Conservation (phyloP, 495 filamentous ascomycete species). For the Penicillium pancosmium region DNA sequence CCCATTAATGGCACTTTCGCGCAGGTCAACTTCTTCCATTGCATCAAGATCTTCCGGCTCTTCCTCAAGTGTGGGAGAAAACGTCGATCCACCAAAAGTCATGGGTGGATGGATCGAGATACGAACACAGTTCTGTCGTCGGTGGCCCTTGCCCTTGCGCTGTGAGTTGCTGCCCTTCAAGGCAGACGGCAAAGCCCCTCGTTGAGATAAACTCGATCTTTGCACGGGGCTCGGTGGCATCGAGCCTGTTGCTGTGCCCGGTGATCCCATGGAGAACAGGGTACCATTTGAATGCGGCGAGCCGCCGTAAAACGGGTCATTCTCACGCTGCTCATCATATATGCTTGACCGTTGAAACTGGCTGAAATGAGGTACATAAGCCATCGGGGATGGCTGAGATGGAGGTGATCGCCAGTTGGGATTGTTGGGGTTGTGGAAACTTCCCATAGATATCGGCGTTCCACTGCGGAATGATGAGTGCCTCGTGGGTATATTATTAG, state of each 20-base stretch:
- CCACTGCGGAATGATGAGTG: slow-evolving; percentile 27
- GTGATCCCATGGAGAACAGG: slow-evolving; percentile 24
- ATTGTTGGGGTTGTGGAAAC: slow-evolving; percentile 7
- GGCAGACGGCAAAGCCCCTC: slow-evolving; percentile 37
- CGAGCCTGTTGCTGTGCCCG: slow-evolving; percentile 14
- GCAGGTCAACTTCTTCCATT: slow-evolving; percentile 33
- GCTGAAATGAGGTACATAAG: slow-evolving; percentile 30
- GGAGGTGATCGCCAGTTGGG: slow-evolving; percentile 19
- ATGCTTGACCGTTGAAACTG: slow-evolving; percentile 33
- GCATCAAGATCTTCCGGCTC: slow-evolving; percentile 39
- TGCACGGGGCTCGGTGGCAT: slow-evolving; percentile 31
- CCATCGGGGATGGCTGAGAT: slow-evolving; percentile 26
- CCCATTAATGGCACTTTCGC: slow-evolving; percentile 27
- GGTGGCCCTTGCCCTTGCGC: slow-evolving; percentile 49
- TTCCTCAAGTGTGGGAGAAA: slow-evolving; percentile 45
- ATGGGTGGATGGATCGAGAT: slow-evolving; percentile 50
- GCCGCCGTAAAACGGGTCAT: slow-evolving; percentile 37
- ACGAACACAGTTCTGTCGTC: slow-evolving; percentile 52
- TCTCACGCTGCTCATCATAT: slow-evolving; percentile 29
- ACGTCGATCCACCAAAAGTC: slow-evolving; percentile 38
- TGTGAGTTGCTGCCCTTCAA: slow-evolving; percentile 39
- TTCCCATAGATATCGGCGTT: slow-evolving; percentile 10
- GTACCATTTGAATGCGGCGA: slow-evolving; percentile 22
- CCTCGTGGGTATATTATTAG: slow-evolving; percentile 23
- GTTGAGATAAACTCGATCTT: slow-evolving; percentile 23